Percentiles rank a stretch among this genome's conserved stretches.
Conservation (phyloP, 2,329 filamentous ascomycete genomes). For the Talaromyces sp. region DNA sequence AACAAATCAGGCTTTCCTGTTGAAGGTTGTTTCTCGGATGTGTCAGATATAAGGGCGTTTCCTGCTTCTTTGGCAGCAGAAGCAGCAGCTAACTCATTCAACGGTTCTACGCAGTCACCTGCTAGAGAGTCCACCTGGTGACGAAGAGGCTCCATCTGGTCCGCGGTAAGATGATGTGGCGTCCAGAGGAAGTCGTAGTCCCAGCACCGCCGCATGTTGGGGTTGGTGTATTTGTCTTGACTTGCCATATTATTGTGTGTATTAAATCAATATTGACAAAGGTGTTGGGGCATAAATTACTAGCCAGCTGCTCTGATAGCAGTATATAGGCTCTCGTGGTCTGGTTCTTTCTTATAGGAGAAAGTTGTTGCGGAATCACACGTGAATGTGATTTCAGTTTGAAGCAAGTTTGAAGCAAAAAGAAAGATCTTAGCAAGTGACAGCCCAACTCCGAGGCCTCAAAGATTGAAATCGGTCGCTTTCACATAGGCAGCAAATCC, state of each 20-base stretch:
- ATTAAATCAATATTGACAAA: background rate
- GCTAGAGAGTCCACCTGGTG: slow-evolving; percentile 20
- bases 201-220: background rate
- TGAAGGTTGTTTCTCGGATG: background rate
- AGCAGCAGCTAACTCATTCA: background rate
- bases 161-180: background rate
- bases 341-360: background rate
- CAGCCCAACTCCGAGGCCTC: background rate
- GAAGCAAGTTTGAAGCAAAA: background rate
- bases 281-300: background rate
- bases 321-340: background rate
- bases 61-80: slow-evolving; percentile 3
- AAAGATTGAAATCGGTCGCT: background rate
- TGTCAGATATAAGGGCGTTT: background rate
- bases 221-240: background rate
- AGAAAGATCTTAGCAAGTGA: background rate
- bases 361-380: background rate
- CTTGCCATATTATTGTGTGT: background rate
- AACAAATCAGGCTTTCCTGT: background rate
- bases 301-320: background rate
- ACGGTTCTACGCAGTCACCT: background rate
- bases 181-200: slow-evolving; percentile 3
- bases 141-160: slow-evolving; percentile 1
- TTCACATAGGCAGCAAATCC: background rate
- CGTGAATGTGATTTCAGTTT: background rate